These are phyloP conservation scores for Fomitopsis palustris DNA, from an alignment of 1,284 basidiomycete species.

Conservation along the genomic window DNA sequence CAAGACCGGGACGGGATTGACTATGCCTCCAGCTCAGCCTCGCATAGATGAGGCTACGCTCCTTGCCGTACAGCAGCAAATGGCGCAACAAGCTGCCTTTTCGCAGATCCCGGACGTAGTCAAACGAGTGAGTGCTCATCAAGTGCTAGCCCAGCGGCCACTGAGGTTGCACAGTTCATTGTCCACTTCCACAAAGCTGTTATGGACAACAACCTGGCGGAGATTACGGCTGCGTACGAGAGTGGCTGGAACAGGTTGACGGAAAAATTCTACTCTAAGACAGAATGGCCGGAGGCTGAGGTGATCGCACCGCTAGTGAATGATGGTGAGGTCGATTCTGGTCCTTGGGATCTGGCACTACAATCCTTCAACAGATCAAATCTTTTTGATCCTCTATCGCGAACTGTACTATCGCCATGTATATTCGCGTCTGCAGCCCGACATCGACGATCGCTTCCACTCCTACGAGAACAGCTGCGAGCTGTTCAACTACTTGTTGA, in stretches of 20 bases:
- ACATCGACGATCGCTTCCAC: slow-evolving; percentile 97
- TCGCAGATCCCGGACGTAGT: slow-evolving; percentile 78
- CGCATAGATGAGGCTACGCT: slow-evolving; percentile 67
- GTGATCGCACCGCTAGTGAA: slow-evolving; percentile 91
- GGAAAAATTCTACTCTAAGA: slow-evolving; percentile 91
- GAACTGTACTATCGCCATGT: slow-evolving; percentile 95
- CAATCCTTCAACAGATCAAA: slow-evolving; percentile 57
- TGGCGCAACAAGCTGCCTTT: slow-evolving; percentile 76
- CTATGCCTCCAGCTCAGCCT: slow-evolving; percentile 38
- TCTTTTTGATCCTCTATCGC: slow-evolving; percentile 95
- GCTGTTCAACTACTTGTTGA: slow-evolving; percentile 93
- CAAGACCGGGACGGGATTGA: slow-evolving; percentile 10
- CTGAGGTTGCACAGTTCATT: slow-evolving; percentile 61
- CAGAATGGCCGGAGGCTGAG: slow-evolving; percentile 98
- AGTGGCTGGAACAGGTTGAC: slow-evolving; percentile 96
- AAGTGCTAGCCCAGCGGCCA: neutral
- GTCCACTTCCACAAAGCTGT: slow-evolving; percentile 90
- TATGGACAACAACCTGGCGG: slow-evolving; percentile 80
- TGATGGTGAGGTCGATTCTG: slow-evolving; percentile 58
- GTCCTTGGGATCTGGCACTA: neutral
- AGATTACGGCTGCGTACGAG: slow-evolving; percentile 92
- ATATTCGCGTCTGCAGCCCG: slow-evolving; percentile 92
- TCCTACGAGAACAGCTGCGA: slow-evolving; percentile 99
- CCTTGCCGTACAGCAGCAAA: slow-evolving; percentile 71
- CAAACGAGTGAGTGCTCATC: slow-evolving; percentile 56